These are phyloP conservation scores for Calonectria pseudoturangicola DNA, from an alignment of 2,329 filamentous ascomycete genomes.

Conservation along the genomic window DNA sequence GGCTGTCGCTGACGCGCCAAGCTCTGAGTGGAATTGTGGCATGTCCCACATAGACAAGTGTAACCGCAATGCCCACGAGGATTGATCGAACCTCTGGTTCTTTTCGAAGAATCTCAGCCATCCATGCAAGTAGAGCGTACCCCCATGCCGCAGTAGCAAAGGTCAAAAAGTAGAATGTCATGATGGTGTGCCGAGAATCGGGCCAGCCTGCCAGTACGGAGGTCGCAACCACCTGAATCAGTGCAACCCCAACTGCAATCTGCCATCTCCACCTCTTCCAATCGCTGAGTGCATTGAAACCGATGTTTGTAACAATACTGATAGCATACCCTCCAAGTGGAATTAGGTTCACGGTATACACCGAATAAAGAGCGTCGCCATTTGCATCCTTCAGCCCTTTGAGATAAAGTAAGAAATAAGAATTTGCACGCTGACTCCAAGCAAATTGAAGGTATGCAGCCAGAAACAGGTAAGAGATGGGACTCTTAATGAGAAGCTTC, in stretches of 20 bases:
- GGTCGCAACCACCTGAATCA: slow-evolving; percentile 58
- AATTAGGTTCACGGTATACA: slow-evolving; percentile 70
- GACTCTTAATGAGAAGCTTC: slow-evolving; percentile 43
- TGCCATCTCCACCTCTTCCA: slow-evolving; percentile 69
- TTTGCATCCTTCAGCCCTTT: slow-evolving; percentile 53
- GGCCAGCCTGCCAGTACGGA: slow-evolving; percentile 54
- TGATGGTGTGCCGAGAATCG: slow-evolving; percentile 49
- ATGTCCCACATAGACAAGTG: slow-evolving; percentile 49
- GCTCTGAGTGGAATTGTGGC: slow-evolving; percentile 49
- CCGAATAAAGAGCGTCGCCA: slow-evolving; percentile 53
- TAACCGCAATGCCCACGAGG: slow-evolving; percentile 45
- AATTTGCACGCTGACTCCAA: slow-evolving; percentile 60
- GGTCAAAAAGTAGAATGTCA: slow-evolving; percentile 61
- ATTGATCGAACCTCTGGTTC: slow-evolving; percentile 56
- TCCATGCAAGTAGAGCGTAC: slow-evolving; percentile 55
- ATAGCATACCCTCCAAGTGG: slow-evolving; percentile 64
- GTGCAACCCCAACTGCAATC: slow-evolving; percentile 69
- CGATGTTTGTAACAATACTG: slow-evolving; percentile 68
- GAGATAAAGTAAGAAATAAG: slow-evolving; percentile 60
- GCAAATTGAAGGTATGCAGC: slow-evolving; percentile 58
- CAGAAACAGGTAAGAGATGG: slow-evolving; percentile 56
- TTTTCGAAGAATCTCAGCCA: slow-evolving; percentile 55
- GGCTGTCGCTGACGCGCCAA: slow-evolving; percentile 50
- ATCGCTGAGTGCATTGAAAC: slow-evolving; percentile 72
- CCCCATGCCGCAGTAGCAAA: slow-evolving; percentile 60